Evolutionary conservation across 495 filamentous ascomycete genomes (phyloP), one percentile per base, ranked within the genome.

Genomic region (Xylaria telfairii): DNA sequence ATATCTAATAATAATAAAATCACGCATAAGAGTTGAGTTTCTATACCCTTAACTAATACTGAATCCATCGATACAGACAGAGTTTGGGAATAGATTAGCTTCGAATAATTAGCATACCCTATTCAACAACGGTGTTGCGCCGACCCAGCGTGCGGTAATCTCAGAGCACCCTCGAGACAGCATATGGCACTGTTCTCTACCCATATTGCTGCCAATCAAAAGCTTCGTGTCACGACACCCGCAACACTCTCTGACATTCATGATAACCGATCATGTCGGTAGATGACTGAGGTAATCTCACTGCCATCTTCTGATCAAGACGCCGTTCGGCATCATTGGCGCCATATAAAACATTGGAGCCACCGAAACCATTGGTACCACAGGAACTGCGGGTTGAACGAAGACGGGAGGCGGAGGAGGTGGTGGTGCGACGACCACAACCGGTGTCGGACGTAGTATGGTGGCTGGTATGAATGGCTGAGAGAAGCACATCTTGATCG

Each of bases 351-450:
- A 2, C 37, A 68, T 28, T 9, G 65, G 65, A 12, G 13, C 0
- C 12, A 17, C 49, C n/a, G 21, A 3, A 30, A 41, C 17, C 37
- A 68, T 19, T 3, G 65, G 65, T 41, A 59, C 19, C 65, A 68
- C 37, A n/a, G 65, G 53, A 13, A 32, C 17, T 10, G 10, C 8
- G 15, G 51, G 65, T 21, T 46, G 65, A 21, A 28, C 3, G 26
- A 56, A 17, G 21, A 59, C 53, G 21, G 37, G 34, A 28, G 53
- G 49, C 1, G 65, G 65, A 17, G 65, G 65, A 10, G 44, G 46
- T 32, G 64, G 64, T 8, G 65, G 51, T 32, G 65, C 53, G 17
- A 68, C 65, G 4, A 60, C 53, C 2, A 68, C 65, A 28, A 47
- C 51, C 3, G 51, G 54, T 7, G 9, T 26, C 2, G 65, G 65